Evolutionary conservation across 2,329 filamentous ascomycete species (phyloP).

Genomic region (Alternaria triticimaculans): DNA sequence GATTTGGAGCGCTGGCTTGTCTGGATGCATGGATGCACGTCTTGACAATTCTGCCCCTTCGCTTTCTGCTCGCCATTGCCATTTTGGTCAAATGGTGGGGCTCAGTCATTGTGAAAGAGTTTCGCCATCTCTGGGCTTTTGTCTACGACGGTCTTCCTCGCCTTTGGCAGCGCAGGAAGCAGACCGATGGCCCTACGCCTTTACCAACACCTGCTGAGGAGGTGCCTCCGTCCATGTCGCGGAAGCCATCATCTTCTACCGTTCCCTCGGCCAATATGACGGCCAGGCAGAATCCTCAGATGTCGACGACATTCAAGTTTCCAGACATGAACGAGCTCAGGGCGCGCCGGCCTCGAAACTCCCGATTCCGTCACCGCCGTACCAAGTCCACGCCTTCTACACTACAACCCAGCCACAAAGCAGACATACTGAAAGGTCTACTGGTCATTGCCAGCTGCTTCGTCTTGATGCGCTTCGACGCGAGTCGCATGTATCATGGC

Average conservation of each 20-base stretch:
- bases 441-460: constrained; percentile 86
- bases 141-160: constrained; percentile 81
- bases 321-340: constrained; percentile 37
- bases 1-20: constrained; percentile 89
- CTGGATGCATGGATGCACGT: constrained; percentile 96
- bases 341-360: constrained; percentile 38
- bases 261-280: constrained; percentile 23
- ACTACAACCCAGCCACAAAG: constrained; percentile 88
- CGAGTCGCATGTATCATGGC: constrained; percentile 97
- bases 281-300: constrained; percentile 31
- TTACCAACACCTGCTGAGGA: constrained; percentile 39
- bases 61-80: constrained; percentile 80
- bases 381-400: constrained; percentile 85
- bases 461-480: constrained; percentile 88
- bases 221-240: constrained; percentile 29
- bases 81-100: constrained; percentile 82
- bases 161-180: constrained; percentile 71
- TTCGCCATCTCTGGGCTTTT: constrained; percentile 73
- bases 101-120: constrained; percentile 74
- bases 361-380: constrained; percentile 66
- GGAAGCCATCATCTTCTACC: constrained; percentile 32
- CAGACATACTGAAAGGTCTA: constrained; percentile 88
- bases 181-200: constrained; percentile 45
- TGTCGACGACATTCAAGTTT: constrained; percentile 32
- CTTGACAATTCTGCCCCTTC: constrained; percentile 90